Conservation (phyloP, 2,329 filamentous ascomycete species). For the Bipolaris bicolor region DNA sequence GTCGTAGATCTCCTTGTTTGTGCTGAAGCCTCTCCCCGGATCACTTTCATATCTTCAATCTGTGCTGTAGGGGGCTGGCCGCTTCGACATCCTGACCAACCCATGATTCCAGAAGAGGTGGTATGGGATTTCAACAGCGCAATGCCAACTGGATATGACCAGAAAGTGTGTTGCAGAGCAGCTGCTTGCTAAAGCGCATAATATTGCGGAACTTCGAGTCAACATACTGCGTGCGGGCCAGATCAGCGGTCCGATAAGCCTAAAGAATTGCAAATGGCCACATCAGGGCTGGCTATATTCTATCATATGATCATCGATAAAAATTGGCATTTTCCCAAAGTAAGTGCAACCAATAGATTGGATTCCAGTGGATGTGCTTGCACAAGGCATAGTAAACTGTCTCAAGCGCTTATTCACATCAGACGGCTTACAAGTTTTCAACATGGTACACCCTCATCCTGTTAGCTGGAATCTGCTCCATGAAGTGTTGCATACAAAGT, state of each 20-base stretch:
- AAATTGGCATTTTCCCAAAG: constrained; percentile 5
- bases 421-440: constrained; percentile 12
- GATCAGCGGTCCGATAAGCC: constrained; percentile 13
- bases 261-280: constrained; percentile 8
- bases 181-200: constrained; percentile 12
- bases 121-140: constrained; percentile 33
- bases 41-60: constrained; percentile 24
- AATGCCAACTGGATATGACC: constrained; percentile 46
- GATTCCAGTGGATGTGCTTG: constrained; percentile 24
- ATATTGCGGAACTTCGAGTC: constrained; percentile 11
- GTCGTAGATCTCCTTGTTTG: constrained; percentile 5
- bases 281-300: constrained; percentile 18
- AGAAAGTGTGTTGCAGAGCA: constrained; percentile 38
- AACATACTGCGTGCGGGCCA: constrained; percentile 22
- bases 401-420: neutral
- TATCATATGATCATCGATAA: constrained; percentile 12
- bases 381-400: constrained; percentile 6
- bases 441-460: constrained; percentile 16
- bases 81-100: neutral
- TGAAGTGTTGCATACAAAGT: neutral
- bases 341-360: constrained; percentile 20
- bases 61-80: constrained; percentile 23
- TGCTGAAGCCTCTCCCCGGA: constrained; percentile 5
- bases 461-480: constrained; percentile 8
- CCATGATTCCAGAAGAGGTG: constrained; percentile 20